Percentiles rank a stretch among this genome's conserved stretches.
Evolutionary conservation across 768 basidiomycete genomes (phyloP).

Genomic region (Suillus clintonianus): DNA sequence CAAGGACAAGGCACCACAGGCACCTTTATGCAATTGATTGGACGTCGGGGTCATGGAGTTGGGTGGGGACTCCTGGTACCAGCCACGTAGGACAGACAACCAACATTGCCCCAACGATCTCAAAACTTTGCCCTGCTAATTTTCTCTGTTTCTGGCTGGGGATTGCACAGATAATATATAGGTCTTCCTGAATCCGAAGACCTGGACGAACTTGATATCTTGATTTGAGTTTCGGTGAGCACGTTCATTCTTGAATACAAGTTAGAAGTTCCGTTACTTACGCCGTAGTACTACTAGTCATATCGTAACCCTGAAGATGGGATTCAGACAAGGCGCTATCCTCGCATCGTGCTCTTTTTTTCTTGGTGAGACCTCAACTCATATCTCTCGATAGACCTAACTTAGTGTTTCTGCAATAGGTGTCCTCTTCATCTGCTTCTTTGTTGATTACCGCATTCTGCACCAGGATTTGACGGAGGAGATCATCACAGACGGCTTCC

Average conservation of each 20-base stretch:
- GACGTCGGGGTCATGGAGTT: neutral
- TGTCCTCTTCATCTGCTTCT: conserved; percentile 81
- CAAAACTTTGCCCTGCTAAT: neutral
- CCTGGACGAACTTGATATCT: neutral
- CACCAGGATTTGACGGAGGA: conserved; percentile 68
- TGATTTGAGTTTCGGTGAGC: neutral
- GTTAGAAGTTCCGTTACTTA: neutral
- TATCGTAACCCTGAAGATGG: conserved; percentile 49
- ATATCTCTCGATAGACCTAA: conserved; percentile 16
- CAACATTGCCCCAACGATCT: neutral
- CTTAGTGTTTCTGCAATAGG: conserved; percentile 44
- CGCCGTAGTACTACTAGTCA: neutral
- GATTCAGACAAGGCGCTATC: conserved; percentile 88
- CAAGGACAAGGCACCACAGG: neutral
- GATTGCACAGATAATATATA: neutral
- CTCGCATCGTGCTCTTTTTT: conserved; percentile 88
- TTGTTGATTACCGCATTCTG: conserved; percentile 84
- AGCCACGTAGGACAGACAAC: neutral
- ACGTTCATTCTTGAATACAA: neutral
- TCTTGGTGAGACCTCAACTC: conserved; percentile 58
- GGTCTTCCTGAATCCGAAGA: neutral
- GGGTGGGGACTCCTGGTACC: neutral
- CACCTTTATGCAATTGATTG: neutral
- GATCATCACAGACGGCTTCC: conserved; percentile 72
- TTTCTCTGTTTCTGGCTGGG: neutral